phyloP scores from a whole-genome alignment of 495 filamentous ascomycete genomes.

The Hyaloscypha finlandica region DNA sequence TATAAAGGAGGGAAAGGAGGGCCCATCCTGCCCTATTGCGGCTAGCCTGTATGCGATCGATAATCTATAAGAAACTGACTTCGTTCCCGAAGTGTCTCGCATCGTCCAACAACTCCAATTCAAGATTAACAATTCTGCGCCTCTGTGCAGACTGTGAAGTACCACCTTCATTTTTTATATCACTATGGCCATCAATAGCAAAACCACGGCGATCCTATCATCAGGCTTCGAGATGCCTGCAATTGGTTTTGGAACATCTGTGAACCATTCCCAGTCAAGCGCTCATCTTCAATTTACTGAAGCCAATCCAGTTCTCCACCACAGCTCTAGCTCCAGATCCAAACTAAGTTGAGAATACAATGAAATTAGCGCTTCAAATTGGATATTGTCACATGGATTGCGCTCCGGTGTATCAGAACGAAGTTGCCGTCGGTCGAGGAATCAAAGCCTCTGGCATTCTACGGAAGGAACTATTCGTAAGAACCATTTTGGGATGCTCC shows the following conservation, averaged over 20 bases:
- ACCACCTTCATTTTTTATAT: too few species aligned
- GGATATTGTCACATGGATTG: constrained; percentile 65
- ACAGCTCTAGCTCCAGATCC: constrained; percentile 42
- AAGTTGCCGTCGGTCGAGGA: constrained; percentile 61
- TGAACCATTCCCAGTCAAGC: background rate
- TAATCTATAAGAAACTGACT: too few species aligned
- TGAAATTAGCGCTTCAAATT: constrained; percentile 52
- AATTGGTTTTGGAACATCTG: constrained; percentile 8
- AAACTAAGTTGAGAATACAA: constrained; percentile 55
- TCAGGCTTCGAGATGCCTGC: constrained; percentile 10
- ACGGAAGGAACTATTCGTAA: constrained; percentile 75
- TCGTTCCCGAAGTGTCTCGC: too few species aligned
- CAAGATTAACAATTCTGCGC: too few species aligned
- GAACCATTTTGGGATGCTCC: background rate
- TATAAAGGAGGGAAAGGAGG: too few species aligned
- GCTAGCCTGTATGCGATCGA: too few species aligned
- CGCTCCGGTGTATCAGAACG: constrained; percentile 59
- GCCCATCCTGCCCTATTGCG: too few species aligned
- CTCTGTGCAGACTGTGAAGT: too few species aligned
- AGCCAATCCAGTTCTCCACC: too few species aligned
- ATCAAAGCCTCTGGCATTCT: constrained; percentile 63
- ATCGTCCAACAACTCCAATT: too few species aligned
- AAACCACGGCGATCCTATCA: background rate
- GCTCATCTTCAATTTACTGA: too few species aligned
- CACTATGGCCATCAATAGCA: too few species aligned